Conservation (phyloP, 2,329 filamentous ascomycete species). For the Neonectria sp. region DNA sequence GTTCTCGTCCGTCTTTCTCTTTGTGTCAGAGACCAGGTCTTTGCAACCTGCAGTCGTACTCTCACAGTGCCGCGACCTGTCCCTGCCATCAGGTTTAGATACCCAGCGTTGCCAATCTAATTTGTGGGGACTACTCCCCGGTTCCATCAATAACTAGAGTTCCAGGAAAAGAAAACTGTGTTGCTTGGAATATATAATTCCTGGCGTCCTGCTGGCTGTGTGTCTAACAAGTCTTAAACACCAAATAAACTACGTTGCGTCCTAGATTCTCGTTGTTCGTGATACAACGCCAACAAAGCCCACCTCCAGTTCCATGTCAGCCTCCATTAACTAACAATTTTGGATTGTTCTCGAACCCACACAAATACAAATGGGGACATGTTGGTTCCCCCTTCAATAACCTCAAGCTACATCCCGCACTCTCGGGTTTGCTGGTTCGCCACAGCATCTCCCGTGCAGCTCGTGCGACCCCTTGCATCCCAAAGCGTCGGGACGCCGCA, state of each 20-base stretch:
- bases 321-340: neutral
- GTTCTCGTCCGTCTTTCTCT: no score
- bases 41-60: no score
- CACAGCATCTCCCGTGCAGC: neutral
- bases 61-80: no score
- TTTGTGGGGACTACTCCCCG: no score
- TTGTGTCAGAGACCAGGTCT: no score
- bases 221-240: neutral
- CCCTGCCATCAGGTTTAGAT: no score
- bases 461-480: neutral
- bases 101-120: no score
- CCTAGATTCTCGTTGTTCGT: neutral
- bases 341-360: neutral
- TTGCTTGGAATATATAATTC: no score
- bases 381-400: neutral
- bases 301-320: neutral
- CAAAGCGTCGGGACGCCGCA: neutral
- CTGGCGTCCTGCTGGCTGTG: no score
- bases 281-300: neutral
- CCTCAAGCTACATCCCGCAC: slow-evolving; percentile 12
- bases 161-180: no score
- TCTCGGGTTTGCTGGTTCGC: neutral
- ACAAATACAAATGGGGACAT: neutral
- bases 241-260: neutral
- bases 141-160: no score